These are phyloP conservation scores for Phytophthora sansomeana DNA, from an alignment of 352 stramenopile genomes.

Conservation along the genomic window DNA sequence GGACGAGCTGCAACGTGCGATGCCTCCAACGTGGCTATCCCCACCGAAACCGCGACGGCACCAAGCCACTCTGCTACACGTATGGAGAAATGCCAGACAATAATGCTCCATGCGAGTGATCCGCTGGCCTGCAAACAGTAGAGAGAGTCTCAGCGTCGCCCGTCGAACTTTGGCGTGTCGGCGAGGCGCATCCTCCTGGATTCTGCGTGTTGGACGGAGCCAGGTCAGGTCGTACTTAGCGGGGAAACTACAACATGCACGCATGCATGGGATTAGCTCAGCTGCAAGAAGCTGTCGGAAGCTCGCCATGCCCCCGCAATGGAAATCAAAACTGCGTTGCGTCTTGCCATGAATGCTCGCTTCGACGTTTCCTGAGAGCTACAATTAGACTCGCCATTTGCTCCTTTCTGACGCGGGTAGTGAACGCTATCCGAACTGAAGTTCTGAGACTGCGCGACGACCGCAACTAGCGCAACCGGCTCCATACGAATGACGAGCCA, in stretches of 20 bases:
- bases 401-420: background rate
- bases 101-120: background rate
- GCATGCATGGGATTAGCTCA: background rate
- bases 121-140: too few species aligned
- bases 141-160: background rate
- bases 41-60: background rate
- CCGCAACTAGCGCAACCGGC: conserved; percentile 11
- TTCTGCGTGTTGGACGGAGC: conserved; percentile 25
- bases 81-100: too few species aligned
- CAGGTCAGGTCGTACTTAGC: conserved; percentile 7
- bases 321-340: background rate
- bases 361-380: background rate
- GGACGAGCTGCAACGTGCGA: conserved; percentile 1
- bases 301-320: background rate
- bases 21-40: too few species aligned
- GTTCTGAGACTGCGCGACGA: background rate
- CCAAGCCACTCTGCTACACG: too few species aligned
- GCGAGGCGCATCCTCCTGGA: conserved; percentile 4
- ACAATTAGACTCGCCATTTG: background rate
- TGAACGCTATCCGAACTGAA: conserved; percentile 12
- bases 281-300: background rate
- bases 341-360: background rate
- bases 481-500: background rate
- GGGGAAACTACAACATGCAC: conserved; percentile 4
- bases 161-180: conserved; percentile 12